These are phyloP conservation scores for Pelagomonas calceolata DNA, from an alignment of 108 stramenopile genomes.

Conservation along the genomic window DNA sequence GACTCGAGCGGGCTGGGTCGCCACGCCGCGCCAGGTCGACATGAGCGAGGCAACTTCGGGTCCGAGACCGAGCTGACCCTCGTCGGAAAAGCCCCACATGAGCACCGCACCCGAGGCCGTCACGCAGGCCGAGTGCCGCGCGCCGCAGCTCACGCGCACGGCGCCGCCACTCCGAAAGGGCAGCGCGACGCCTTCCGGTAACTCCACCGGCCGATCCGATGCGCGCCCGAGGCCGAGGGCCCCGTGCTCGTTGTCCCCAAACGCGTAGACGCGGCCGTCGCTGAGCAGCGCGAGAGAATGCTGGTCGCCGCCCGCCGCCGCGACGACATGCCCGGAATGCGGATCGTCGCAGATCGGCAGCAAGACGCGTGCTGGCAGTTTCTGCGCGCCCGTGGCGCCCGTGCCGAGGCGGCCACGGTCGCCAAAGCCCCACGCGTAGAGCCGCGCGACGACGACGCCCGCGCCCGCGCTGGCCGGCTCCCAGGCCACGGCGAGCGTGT, in stretches of 20 bases:
- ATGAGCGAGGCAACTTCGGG: slow-evolving; percentile 4
- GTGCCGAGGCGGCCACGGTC: slow-evolving; percentile 19
- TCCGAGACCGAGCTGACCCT: slow-evolving; percentile 34
- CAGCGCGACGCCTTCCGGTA: too few relatives aligned
- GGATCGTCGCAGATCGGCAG: neutral
- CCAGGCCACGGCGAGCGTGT: slow-evolving; percentile 6
- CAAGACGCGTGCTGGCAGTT: neutral
- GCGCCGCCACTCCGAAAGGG: slow-evolving; percentile 1
- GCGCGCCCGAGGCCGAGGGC: slow-evolving; percentile 28
- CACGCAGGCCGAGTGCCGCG: slow-evolving; percentile 20
- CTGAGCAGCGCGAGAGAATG: slow-evolving; percentile 30
- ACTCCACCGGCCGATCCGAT: neutral
- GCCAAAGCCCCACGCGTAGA: slow-evolving; percentile 16
- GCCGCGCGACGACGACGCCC: neutral
- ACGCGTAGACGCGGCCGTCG: slow-evolving; percentile 31
- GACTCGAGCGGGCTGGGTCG: too few relatives aligned
- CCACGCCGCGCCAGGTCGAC: too few relatives aligned
- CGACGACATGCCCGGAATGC: slow-evolving; percentile 9
- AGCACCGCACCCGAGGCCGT: slow-evolving; percentile 16
- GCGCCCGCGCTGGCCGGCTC: neutral
- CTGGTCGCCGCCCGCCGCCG: slow-evolving; percentile 33
- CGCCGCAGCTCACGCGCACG: slow-evolving; percentile 25
- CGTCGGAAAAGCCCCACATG: slow-evolving; percentile 29
- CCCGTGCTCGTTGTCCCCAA: slow-evolving; percentile 35
- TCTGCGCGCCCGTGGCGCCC: slow-evolving; percentile 2